Conservation (phyloP, 768 basidiomycete species). For the Tricholoma furcatifolium region DNA sequence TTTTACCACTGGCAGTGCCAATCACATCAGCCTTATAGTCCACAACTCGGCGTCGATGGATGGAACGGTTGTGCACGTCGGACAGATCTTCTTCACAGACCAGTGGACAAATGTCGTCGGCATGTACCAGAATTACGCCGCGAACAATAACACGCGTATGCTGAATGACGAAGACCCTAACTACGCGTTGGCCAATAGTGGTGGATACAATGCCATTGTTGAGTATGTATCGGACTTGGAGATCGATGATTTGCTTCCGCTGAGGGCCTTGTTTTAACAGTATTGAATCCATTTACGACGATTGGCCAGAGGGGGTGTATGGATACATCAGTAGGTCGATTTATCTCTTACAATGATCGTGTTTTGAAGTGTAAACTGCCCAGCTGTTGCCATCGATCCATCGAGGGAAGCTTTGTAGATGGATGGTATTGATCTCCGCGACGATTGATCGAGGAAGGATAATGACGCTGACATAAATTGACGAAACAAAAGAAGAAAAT, state of each 20-base stretch:
- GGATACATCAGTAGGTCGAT: conserved; percentile 27
- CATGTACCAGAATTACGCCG: conserved; percentile 14
- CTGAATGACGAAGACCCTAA: conserved; percentile 23
- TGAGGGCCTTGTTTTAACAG: conserved; percentile 5
- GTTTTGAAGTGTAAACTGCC: not conserved
- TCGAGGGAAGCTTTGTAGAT: conserved; percentile 14
- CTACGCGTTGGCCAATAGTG: conserved; percentile 18
- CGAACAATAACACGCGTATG: conserved; percentile 19
- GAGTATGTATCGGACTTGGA: conserved; percentile 20
- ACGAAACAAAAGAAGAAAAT: conserved; percentile 26
- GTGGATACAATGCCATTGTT: conserved; percentile 29
- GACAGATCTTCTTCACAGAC: conserved; percentile 20
- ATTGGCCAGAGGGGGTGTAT: conserved; percentile 29
- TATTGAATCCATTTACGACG: conserved; percentile 25
- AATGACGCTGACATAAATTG: conserved; percentile 2
- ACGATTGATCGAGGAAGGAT: conserved; percentile 24
- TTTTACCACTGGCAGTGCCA: conserved; percentile 13
- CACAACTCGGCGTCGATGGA: conserved; percentile 15
- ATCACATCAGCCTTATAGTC: conserved; percentile 19
- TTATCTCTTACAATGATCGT: not conserved
- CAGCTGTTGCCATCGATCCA: conserved; percentile 30
- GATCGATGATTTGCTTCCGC: not conserved
- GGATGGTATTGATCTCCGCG: conserved; percentile 6
- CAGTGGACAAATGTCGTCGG: conserved; percentile 22
- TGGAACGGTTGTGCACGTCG: conserved; percentile 16